These are phyloP conservation scores for Cutaneotrichosporon sp. DNA, from an alignment of 1,284 basidiomycete species.

Conservation along the genomic window DNA sequence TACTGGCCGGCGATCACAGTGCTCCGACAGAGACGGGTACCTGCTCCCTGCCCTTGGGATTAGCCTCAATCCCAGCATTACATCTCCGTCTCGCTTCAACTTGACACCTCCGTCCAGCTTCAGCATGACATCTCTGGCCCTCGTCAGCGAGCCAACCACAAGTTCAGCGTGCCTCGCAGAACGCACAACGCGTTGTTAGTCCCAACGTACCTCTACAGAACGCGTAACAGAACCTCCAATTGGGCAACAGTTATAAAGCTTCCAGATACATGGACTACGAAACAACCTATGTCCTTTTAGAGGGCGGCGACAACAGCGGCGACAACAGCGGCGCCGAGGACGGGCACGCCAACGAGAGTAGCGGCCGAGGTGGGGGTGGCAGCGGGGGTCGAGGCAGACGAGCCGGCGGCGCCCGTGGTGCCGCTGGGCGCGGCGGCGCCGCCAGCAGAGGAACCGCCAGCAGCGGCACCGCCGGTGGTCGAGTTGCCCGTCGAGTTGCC, in stretches of 20 bases:
- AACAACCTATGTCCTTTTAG: neutral
- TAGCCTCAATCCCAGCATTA: too few relatives aligned
- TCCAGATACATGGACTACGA: neutral
- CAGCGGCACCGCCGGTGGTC: neutral
- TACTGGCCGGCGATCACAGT: too few relatives aligned
- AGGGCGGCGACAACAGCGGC: neutral
- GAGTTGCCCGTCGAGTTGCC: neutral
- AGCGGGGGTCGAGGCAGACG: neutral
- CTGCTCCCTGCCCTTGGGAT: too few relatives aligned
- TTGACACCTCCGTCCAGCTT: too few relatives aligned
- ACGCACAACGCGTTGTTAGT: too few relatives aligned
- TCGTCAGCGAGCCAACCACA: too few relatives aligned
- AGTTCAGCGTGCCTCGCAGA: too few relatives aligned
- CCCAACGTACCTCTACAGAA: too few relatives aligned
- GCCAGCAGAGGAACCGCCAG: neutral
- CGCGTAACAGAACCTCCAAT: too few relatives aligned
- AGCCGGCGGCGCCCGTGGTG: neutral
- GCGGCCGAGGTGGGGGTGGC: neutral
- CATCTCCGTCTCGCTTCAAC: too few relatives aligned
- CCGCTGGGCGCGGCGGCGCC: neutral
- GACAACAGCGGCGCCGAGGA: neutral
- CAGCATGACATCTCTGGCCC: too few relatives aligned
- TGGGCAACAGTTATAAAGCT: neutral
- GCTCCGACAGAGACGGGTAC: too few relatives aligned
- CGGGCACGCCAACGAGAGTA: neutral